Evolutionary conservation across 148 eudicot species (phyloP), one percentile per base, ranked within the genome.

Genomic region (Heliamphora exappendiculata): DNA sequence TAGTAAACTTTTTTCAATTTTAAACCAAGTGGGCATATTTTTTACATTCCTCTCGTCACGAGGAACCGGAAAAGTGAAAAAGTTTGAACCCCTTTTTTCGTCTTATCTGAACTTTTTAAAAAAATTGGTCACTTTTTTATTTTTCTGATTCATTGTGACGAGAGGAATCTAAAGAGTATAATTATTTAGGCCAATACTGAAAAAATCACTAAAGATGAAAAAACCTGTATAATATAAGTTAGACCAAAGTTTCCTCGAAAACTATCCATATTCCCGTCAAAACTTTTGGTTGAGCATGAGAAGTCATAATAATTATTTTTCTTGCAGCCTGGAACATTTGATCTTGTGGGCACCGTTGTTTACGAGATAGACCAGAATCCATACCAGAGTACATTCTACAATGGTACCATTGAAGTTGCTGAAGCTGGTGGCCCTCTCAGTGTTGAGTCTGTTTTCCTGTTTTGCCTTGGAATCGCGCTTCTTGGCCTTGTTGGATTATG

Each of bases 381-480:
- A 4, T 90, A 90, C 77, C 98, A 94, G 75, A 94, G 81, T 75
- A 89, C 96, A n/a, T 94, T 94, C 73, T 94, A 83, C 82, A 94
- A 94, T 79, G 91, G 97, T 54, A 94, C 98, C 66, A 83, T 95
- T 82, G 98, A 95, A 84, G 97, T 92, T 80, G 69, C 82, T 74
- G 97, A 94, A 80, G 83, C 91, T 36, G 87, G 97, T 79, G 97
- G 98, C 51, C 72, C 80, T 24, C 59, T 94, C 75, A 92, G 97
- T 79, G 85, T 88, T 74, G 98, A 94, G 84, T 87, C 98, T 62
- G 91, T 94, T 45, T 89, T 94, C 90, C 84, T 94, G 79, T 84
- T 89, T 73, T 85, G 73, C 69, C 94, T 92, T 73, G 96, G 84
- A 69, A 34, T 91, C 51, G 88, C 91, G 29, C 90, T 92, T 80